phyloP scores from a whole-genome alignment of 257 asterid species.

The Mentha longifolia region DNA sequence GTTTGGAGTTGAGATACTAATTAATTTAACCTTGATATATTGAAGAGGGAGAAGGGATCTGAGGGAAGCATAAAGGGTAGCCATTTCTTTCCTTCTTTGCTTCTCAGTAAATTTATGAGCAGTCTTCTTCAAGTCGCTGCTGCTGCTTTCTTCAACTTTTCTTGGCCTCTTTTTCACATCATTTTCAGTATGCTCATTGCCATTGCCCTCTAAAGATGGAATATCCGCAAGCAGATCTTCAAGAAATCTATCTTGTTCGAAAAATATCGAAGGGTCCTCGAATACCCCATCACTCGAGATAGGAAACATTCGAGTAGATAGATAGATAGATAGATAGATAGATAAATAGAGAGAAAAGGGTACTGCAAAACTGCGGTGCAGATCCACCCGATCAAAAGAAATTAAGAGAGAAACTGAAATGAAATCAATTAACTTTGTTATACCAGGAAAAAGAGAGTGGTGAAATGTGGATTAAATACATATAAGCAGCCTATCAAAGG shows the following conservation, averaged over 20 bases:
- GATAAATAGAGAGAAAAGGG: neutral
- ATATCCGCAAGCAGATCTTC: slow-evolving; percentile 33
- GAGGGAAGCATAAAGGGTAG: slow-evolving; percentile 53
- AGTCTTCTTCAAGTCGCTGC: slow-evolving; percentile 34
- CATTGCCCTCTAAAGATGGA: neutral
- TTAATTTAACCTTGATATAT: slow-evolving; percentile 50
- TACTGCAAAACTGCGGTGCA: no score
- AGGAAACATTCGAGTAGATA: slow-evolving; percentile 10
- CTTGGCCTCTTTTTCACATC: slow-evolving; percentile 13
- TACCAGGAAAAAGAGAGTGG: neutral
- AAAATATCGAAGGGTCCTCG: slow-evolving; percentile 19
- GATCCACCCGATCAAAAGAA: no score
- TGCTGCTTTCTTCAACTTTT: neutral
- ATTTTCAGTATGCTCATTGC: neutral
- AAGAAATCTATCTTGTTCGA: slow-evolving; percentile 20
- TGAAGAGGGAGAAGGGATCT: slow-evolving; percentile 58
- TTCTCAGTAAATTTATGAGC: slow-evolving; percentile 55
- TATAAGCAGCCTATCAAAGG: slow-evolving; percentile 18
- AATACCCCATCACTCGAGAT: slow-evolving; percentile 13
- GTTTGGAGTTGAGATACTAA: no score
- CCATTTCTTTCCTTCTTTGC: slow-evolving; percentile 67
- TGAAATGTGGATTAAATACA: neutral
- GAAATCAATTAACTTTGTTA: no score
- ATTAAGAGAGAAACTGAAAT: no score
- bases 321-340: neutral